A percentile compares a stretch with the other conserved stretches of the same genome.
Evolutionary conservation across 495 filamentous ascomycete genomes (phyloP).

Genomic region (Pyrenula aspistea): DNA sequence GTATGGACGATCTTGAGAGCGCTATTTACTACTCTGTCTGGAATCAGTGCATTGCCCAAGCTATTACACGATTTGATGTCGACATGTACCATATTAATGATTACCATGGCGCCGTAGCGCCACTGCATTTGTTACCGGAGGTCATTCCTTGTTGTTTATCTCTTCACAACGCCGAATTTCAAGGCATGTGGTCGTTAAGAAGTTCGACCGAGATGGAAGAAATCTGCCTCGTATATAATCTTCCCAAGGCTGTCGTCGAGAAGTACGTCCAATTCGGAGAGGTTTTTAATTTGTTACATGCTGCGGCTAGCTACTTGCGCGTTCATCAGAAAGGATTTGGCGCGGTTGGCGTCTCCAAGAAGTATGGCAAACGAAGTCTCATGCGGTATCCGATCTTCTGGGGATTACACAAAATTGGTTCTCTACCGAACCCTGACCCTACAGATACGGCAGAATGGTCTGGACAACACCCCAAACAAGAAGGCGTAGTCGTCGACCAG

Average conservation of each 20-base stretch:
- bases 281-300: constrained; percentile 57
- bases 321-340: constrained; percentile 55
- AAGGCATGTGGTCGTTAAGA: constrained; percentile 58
- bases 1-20: constrained; percentile 36
- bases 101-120: constrained; percentile 53
- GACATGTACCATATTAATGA: constrained; percentile 64
- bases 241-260: constrained; percentile 30
- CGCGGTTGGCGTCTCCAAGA: constrained; percentile 51
- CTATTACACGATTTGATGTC: constrained; percentile 41
- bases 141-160: constrained; percentile 49
- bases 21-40: constrained; percentile 51
- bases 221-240: constrained; percentile 50
- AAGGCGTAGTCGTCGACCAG: constrained; percentile 32
- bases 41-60: constrained; percentile 48
- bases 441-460: constrained; percentile 47
- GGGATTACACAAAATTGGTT: constrained; percentile 49
- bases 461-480: constrained; percentile 22
- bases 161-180: constrained; percentile 58
- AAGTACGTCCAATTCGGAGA: constrained; percentile 59
- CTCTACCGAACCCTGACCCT: constrained; percentile 55
- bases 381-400: constrained; percentile 60
- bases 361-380: constrained; percentile 54
- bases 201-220: constrained; percentile 45
- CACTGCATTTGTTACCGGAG: constrained; percentile 45
- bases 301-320: constrained; percentile 48